Conservation (phyloP, 345 rosid species). For the Raphanus sativus region DNA sequence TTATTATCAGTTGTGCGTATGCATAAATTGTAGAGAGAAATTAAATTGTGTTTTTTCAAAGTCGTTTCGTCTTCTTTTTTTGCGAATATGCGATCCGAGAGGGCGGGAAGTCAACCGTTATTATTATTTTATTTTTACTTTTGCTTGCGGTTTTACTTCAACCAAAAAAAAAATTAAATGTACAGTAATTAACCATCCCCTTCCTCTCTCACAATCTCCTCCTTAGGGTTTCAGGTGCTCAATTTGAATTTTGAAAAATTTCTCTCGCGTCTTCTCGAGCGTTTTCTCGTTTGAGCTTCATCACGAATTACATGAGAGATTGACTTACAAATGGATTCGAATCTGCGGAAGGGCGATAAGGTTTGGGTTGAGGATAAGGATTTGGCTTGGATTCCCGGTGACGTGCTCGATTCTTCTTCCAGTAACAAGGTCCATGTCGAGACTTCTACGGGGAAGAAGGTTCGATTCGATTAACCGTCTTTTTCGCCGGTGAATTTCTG, state of each 20-base stretch:
- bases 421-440: constrained; percentile 58
- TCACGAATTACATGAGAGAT: constrained; percentile 11
- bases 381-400: constrained; percentile 84
- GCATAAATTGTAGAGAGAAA: background rate
- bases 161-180: background rate
- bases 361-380: constrained; percentile 84
- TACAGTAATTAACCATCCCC: background rate
- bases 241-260: background rate
- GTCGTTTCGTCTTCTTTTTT: background rate
- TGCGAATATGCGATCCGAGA: background rate
- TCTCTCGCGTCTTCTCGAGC: constrained; percentile 5
- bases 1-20: background rate
- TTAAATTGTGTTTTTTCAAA: background rate
- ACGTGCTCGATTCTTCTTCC: constrained; percentile 50
- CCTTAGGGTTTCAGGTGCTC: background rate
- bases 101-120: background rate
- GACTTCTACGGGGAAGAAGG: constrained; percentile 65
- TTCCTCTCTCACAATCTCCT: background rate
- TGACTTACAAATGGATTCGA: constrained; percentile 45
- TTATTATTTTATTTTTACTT: background rate
- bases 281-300: constrained; percentile 14
- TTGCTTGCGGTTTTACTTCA: background rate
- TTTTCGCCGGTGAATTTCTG: background rate
- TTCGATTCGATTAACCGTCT: constrained; percentile 19
- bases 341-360: constrained; percentile 65